Evolutionary conservation across 805 yeast genomes (phyloP), one percentile per base, ranked within the genome.

Genomic region (Candida easanensis): DNA sequence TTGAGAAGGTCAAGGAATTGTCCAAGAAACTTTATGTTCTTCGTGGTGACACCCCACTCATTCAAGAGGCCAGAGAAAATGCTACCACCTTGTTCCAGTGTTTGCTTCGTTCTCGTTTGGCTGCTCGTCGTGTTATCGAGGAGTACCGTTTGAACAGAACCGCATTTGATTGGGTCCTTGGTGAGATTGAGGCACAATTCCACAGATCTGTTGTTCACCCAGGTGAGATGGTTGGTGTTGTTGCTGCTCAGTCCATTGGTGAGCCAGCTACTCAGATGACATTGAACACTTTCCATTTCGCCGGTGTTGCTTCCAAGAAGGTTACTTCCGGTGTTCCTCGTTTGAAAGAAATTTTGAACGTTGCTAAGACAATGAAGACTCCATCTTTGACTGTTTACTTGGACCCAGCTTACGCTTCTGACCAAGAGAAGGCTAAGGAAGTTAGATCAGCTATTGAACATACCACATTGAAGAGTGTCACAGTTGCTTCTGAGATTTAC

Each of bases 181-280:
- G 97, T 62, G 96, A 91, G 62, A 79, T 93, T 51, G 97, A 90
- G 62, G 79, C 93, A 25, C 97, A 90, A 65, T 93, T 91, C 71
- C 88, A 88, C 53, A 86, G 84, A 65, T 81, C 97, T 8, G 73
- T 87, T 63, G 97, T 89, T 35, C 91, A 90, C 50, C 96, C 98
- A 4, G 97, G 97, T 75, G 97, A 90, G 64, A 90, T 90, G 97
- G 97, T 90, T 45, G 97, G 97, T 73, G 95, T 90, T 40, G 78
- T 90, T 60, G 97, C 97, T 41, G 97, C 97, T 2, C 97, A 90
- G 71, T 88, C 96, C 28, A 90, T 90, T 69, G 97, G 97, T 73
- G 97, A 90, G 64, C 97, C 97, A 39, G 97, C 97, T 32, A 90
- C 97, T 25, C 97, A 90, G 68, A 90, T 90, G 97, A 90, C 97